A percentile compares a stretch with the other conserved stretches of the same genome.
Conservation (phyloP, 2,329 filamentous ascomycete species). For the Aspergillus sp. region DNA sequence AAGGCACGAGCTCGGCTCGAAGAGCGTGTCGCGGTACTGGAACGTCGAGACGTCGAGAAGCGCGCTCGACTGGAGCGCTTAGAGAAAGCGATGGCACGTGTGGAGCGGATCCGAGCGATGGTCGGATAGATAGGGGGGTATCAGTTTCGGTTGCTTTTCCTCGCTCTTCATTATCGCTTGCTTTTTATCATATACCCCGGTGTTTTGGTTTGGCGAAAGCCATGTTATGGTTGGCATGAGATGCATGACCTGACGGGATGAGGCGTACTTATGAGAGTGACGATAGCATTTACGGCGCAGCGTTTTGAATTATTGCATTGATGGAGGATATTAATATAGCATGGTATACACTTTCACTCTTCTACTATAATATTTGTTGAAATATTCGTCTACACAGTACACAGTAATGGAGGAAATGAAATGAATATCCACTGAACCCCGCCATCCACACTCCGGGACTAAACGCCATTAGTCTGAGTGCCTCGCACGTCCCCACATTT, state of each 20-base stretch:
- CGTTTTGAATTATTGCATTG: no score
- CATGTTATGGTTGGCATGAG: not conserved
- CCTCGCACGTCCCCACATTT: not conserved
- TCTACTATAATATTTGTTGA: not conserved
- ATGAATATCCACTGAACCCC: not conserved
- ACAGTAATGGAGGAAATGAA: not conserved
- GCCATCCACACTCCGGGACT: not conserved
- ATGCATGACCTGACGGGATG: not conserved
- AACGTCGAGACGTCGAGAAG: slow-evolving; percentile 52
- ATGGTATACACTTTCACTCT: not conserved
- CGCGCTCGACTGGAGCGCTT: slow-evolving; percentile 55
- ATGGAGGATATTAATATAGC: not conserved
- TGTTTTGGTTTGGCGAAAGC: not conserved
- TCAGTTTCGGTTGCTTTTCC: slow-evolving; percentile 10
- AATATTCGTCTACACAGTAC: not conserved
- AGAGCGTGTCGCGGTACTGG: slow-evolving; percentile 50
- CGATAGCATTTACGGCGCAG: no score
- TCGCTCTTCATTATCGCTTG: slow-evolving; percentile 9
- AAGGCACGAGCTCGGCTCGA: slow-evolving; percentile 58
- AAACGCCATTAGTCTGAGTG: not conserved
- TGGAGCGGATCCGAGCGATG: slow-evolving; percentile 60
- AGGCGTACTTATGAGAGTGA: no score
- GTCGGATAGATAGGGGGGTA: slow-evolving; percentile 37
- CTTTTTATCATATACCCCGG: slow-evolving; percentile 11
- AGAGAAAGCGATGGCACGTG: slow-evolving; percentile 58